Evolutionary conservation across 208 protist genomes (phyloP).

Genomic region (Strigomonas galati): DNA sequence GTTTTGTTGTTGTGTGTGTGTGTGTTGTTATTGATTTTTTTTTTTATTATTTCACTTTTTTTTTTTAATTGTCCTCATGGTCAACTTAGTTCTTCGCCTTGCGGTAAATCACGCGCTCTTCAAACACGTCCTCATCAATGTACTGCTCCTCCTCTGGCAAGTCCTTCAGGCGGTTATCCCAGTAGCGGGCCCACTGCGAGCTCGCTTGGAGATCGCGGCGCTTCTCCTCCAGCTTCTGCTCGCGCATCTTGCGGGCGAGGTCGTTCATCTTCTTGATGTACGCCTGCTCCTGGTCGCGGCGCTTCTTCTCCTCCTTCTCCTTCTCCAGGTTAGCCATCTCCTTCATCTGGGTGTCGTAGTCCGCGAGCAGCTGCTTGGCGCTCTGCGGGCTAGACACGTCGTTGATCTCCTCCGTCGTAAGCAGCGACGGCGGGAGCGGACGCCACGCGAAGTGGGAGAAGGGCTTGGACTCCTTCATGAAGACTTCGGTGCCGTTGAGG

Average conservation of each 20-base stretch:
- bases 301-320: slow-evolving; percentile 35
- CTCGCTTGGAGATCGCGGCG: slow-evolving; percentile 56
- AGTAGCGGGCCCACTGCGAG: slow-evolving; percentile 70
- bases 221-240: slow-evolving; percentile 44
- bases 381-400: slow-evolving; percentile 36
- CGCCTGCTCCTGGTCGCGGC: slow-evolving; percentile 59
- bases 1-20: not conserved
- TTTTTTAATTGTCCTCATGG: slow-evolving; percentile 7
- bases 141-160: slow-evolving; percentile 64
- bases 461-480: slow-evolving; percentile 50
- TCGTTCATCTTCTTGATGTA: slow-evolving; percentile 79
- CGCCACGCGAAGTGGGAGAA: slow-evolving; percentile 89
- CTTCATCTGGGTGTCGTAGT: slow-evolving; percentile 56
- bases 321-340: slow-evolving; percentile 34
- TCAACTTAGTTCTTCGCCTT: slow-evolving; percentile 14
- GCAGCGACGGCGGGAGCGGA: slow-evolving; percentile 71
- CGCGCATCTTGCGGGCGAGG: slow-evolving; percentile 41
- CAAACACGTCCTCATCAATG: slow-evolving; percentile 68
- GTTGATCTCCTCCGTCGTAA: slow-evolving; percentile 51
- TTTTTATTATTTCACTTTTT: not conserved
- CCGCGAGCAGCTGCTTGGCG: slow-evolving; percentile 53
- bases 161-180: slow-evolving; percentile 57
- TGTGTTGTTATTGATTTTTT: not conserved
- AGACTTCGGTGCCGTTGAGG: slow-evolving; percentile 68
- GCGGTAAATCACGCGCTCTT: slow-evolving; percentile 62